phyloP scores from a whole-genome alignment of 2,329 filamentous ascomycete species.

The Aspergillus sp. region DNA sequence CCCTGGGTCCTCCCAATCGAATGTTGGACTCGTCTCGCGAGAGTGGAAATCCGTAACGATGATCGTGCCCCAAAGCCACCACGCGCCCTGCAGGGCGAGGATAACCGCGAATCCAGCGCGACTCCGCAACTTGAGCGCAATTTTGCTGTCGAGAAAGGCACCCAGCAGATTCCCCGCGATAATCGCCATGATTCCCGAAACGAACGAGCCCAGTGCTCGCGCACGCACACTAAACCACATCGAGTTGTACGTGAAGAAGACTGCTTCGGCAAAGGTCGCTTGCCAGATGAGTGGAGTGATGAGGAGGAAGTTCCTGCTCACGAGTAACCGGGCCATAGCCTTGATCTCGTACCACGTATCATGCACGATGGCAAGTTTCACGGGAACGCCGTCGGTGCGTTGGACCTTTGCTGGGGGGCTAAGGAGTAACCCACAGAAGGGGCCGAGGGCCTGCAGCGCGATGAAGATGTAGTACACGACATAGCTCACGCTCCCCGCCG shows the following conservation, averaged over 20 bases:
- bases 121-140: slow-evolving; percentile 60
- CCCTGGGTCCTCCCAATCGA: slow-evolving; percentile 67
- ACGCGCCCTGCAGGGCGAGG: slow-evolving; percentile 63
- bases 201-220: slow-evolving; percentile 70
- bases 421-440: slow-evolving; percentile 67
- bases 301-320: slow-evolving; percentile 65
- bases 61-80: slow-evolving; percentile 74
- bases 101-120: slow-evolving; percentile 60
- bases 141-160: slow-evolving; percentile 64
- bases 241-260: slow-evolving; percentile 71
- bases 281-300: slow-evolving; percentile 71
- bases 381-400: slow-evolving; percentile 66
- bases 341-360: slow-evolving; percentile 64
- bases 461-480: slow-evolving; percentile 73
- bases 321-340: slow-evolving; percentile 62
- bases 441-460: slow-evolving; percentile 67
- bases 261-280: slow-evolving; percentile 71
- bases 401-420: slow-evolving; percentile 66
- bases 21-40: slow-evolving; percentile 59
- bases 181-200: slow-evolving; percentile 70
- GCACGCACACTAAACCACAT: slow-evolving; percentile 73
- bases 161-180: slow-evolving; percentile 69
- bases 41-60: slow-evolving; percentile 67
- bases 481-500: slow-evolving; percentile 70
- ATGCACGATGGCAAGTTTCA: slow-evolving; percentile 62